Evolutionary conservation across 2,329 filamentous ascomycete genomes (phyloP).

Genomic region (Diaporthe capsici): DNA sequence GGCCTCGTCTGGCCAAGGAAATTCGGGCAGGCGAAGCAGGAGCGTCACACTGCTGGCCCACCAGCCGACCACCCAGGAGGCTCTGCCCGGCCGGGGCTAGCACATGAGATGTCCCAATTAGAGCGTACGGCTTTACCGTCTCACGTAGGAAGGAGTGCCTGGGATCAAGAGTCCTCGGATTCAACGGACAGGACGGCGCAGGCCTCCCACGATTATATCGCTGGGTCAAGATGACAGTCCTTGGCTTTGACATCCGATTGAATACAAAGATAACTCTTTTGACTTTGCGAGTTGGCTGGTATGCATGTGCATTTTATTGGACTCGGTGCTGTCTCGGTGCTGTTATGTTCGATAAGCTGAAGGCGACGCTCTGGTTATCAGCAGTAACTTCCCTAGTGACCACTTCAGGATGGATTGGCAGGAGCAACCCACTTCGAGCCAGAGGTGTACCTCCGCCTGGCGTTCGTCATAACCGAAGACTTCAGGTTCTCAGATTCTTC

Average conservation of each 20-base stretch:
- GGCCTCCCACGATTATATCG: neutral
- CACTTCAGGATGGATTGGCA: neutral
- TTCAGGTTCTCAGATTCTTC: too few species aligned
- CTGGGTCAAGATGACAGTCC: neutral
- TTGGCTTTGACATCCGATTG: neutral
- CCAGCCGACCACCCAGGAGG: neutral
- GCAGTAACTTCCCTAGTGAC: neutral
- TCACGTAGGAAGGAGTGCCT: neutral
- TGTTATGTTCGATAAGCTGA: neutral
- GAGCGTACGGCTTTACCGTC: neutral
- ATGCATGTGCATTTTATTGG: too few species aligned
- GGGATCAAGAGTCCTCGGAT: neutral
- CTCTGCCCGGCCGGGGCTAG: neutral
- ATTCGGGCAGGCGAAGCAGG: neutral
- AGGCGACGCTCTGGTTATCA: too few species aligned
- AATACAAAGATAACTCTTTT: neutral
- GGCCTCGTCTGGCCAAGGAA: constrained; percentile 14
- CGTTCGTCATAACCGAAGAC: neutral
- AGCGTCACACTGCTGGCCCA: constrained; percentile 1
- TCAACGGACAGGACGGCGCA: neutral
- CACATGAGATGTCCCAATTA: neutral
- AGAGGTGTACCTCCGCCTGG: neutral
- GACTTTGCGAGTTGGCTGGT: neutral
- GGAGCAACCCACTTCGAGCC: neutral
- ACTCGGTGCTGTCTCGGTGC: too few species aligned